A percentile compares a stretch with the other conserved stretches of the same genome.
phyloP scores from a whole-genome alignment of 2,329 filamentous ascomycete species.

The Fusarium poae region DNA sequence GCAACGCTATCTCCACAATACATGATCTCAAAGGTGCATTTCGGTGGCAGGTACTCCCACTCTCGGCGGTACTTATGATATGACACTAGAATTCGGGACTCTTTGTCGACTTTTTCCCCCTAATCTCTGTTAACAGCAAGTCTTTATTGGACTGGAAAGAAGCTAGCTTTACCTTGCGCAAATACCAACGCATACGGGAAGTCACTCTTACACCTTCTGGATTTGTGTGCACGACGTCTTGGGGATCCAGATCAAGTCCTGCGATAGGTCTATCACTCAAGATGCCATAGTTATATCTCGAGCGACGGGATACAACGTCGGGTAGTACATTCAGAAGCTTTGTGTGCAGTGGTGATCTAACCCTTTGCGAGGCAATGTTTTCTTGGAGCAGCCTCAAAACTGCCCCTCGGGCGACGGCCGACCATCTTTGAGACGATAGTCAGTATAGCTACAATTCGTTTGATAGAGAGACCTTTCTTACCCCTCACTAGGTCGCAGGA shows the following conservation, averaged over 20 bases:
- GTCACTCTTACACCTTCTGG: neutral
- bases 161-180: neutral
- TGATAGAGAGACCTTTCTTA: neutral
- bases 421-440: neutral
- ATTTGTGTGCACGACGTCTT: neutral
- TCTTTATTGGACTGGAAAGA: accelerated
- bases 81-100: neutral
- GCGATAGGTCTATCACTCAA: accelerated
- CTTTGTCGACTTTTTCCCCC: neutral
- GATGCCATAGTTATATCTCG: slow-evolving; percentile 1
- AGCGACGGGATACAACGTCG: neutral
- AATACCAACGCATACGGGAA: neutral
- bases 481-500: slow-evolving; percentile 3
- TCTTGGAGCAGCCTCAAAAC: neutral
- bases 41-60: neutral
- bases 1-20: neutral
- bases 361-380: neutral
- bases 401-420: neutral
- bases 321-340: neutral
- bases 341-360: neutral
- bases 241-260: neutral
- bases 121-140: neutral
- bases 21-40: neutral
- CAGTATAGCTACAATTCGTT: accelerated
- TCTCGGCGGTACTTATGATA: neutral